Evolutionary conservation across 345 rosid genomes (phyloP).

Genomic region (Mangifera indica): DNA sequence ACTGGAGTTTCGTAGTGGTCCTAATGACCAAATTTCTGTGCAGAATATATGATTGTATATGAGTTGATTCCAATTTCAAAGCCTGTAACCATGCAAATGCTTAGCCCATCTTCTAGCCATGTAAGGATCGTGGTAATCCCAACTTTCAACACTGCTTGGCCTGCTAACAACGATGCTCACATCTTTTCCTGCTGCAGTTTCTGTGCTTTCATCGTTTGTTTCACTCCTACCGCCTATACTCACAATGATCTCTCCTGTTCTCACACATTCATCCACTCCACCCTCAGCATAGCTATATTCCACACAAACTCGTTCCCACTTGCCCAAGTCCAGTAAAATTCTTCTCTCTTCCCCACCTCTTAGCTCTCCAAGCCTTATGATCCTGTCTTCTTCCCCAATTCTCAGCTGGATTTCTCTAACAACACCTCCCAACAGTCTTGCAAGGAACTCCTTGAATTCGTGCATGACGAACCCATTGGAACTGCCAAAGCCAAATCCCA

Average conservation of each 20-base stretch:
- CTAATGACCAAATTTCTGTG: constrained; percentile 16
- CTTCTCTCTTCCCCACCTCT: constrained; percentile 67
- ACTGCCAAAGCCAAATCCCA: constrained; percentile 66
- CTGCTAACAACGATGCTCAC: constrained; percentile 41
- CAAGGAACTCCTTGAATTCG: constrained; percentile 73
- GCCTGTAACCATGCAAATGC: constrained; percentile 70
- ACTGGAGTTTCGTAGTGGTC: constrained; percentile 5
- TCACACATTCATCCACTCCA: constrained; percentile 46
- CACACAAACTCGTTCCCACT: constrained; percentile 39
- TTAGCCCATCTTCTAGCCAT: constrained; percentile 92
- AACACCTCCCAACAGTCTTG: constrained; percentile 53
- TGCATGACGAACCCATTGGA: constrained; percentile 74
- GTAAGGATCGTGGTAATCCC: constrained; percentile 73
- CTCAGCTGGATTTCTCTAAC: constrained; percentile 63
- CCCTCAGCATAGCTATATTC: constrained; percentile 73
- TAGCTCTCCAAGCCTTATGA: constrained; percentile 58
- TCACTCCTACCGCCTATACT: constrained; percentile 42
- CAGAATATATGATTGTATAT: constrained; percentile 18
- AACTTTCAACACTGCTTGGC: constrained; percentile 53
- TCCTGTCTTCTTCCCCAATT: constrained; percentile 59
- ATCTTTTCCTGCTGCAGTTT: constrained; percentile 31
- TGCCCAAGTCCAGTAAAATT: constrained; percentile 54
- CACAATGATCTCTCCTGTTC: constrained; percentile 62
- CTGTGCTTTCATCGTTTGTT: constrained; percentile 26
- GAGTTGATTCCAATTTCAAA: constrained; percentile 30